A percentile compares a stretch with the other conserved stretches of the same genome.
These are phyloP conservation scores for Camelina hispida DNA, from an alignment of 345 rosid genomes.

Conservation along the genomic window DNA sequence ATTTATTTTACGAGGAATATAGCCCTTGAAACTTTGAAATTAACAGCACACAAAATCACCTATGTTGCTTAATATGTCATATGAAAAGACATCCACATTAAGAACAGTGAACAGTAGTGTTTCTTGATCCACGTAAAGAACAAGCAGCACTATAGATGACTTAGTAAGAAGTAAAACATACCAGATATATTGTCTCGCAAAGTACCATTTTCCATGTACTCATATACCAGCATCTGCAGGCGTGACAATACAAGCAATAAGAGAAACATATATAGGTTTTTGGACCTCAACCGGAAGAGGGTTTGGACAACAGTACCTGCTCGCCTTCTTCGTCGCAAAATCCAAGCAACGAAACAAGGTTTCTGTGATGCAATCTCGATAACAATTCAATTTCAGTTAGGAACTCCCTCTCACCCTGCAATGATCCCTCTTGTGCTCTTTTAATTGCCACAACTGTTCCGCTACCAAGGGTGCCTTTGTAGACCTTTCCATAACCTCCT, in stretches of 20 bases:
- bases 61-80: background rate
- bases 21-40: constrained; percentile 1
- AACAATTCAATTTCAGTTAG: constrained; percentile 86
- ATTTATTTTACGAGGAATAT: no score
- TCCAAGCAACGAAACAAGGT: constrained; percentile 88
- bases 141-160: constrained; percentile 1
- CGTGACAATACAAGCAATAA: constrained; percentile 26
- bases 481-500: constrained; percentile 98
- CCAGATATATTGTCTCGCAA: constrained; percentile 88
- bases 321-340: constrained; percentile 93
- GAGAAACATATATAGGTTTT: constrained; percentile 10
- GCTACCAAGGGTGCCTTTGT: constrained; percentile 71
- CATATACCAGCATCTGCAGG: constrained; percentile 89
- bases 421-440: constrained; percentile 87
- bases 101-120: background rate
- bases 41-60: background rate
- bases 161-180: constrained; percentile 43
- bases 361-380: constrained; percentile 92
- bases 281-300: constrained; percentile 14
- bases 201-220: constrained; percentile 90
- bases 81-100: background rate
- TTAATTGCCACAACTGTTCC: constrained; percentile 87
- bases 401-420: constrained; percentile 95
- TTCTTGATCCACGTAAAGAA: constrained; percentile 1
- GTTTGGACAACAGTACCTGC: constrained; percentile 59